Conservation (phyloP, 768 basidiomycete genomes). For the Amanita phalloides region DNA sequence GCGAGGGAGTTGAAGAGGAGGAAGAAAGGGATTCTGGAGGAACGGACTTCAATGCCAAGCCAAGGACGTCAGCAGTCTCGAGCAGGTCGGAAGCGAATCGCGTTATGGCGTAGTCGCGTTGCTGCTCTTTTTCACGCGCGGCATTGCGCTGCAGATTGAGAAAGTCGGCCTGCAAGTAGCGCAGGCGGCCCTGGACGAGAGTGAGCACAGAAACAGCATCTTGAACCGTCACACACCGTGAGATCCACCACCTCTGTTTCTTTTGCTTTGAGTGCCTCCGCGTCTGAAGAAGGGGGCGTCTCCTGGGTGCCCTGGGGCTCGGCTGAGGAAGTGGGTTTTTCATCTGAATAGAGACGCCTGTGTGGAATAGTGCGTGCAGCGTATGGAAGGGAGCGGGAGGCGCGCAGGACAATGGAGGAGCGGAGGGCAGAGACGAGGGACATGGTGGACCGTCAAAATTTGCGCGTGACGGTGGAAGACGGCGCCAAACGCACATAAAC, state of each 20-base stretch:
- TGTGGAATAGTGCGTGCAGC: conserved; percentile 13
- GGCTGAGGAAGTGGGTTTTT: conserved; percentile 25
- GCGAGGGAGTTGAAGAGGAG: conserved; percentile 23
- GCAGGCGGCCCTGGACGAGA: conserved; percentile 62
- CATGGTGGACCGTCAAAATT: conserved; percentile 28
- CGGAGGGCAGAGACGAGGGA: conserved; percentile 45
- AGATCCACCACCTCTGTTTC: conserved; percentile 76
- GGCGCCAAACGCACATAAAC: background rate
- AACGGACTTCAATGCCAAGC: conserved; percentile 74
- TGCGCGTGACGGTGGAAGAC: background rate
- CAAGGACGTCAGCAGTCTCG: conserved; percentile 84
- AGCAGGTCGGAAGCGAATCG: conserved; percentile 86
- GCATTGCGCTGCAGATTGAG: conserved; percentile 90
- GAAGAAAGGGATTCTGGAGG: conserved; percentile 14
- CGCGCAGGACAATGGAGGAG: conserved; percentile 47
- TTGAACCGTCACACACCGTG: conserved; percentile 39
- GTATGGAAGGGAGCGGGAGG: conserved; percentile 31
- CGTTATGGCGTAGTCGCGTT: conserved; percentile 87
- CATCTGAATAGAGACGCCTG: conserved; percentile 51
- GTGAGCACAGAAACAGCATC: conserved; percentile 6
- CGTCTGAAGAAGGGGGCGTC: conserved; percentile 18
- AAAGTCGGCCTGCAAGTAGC: conserved; percentile 92
- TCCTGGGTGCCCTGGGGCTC: conserved; percentile 17
- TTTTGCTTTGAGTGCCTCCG: conserved; percentile 67
- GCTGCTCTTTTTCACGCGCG: conserved; percentile 84